Conservation (phyloP, 768 basidiomycete species). For the Rhodotorula kratochvilovae region DNA sequence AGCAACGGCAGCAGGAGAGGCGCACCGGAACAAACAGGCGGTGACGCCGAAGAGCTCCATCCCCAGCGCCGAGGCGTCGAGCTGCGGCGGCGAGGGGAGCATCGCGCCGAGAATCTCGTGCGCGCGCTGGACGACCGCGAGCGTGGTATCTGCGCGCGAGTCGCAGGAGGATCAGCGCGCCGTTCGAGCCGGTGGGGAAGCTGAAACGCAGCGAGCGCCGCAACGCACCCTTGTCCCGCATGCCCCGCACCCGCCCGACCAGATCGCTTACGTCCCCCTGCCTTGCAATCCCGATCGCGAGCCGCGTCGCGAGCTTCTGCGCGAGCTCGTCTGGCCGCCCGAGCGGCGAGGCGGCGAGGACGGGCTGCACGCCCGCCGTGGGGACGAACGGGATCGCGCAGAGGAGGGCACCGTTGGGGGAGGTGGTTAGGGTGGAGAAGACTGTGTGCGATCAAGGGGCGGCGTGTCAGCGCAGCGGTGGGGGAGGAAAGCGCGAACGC, state of each 20-base stretch:
- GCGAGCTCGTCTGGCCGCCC: not conserved
- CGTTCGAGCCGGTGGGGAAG: not conserved
- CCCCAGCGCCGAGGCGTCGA: constrained; percentile 3
- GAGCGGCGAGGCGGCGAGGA: constrained; percentile 3
- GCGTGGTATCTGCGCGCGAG: not conserved
- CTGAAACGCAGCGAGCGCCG: not conserved
- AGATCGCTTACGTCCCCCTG: constrained; percentile 1
- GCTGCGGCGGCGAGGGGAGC: not conserved
- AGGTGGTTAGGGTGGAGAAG: not conserved
- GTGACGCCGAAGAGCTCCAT: constrained; percentile 16
- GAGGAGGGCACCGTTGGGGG: constrained; percentile 9
- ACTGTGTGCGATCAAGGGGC: not conserved
- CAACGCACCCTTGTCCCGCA: not conserved
- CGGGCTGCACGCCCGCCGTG: not conserved
- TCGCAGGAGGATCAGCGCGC: not conserved
- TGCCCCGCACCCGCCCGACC: not conserved
- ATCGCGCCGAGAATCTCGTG: not conserved
- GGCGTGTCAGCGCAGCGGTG: too few species aligned
- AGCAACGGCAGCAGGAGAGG: too few species aligned
- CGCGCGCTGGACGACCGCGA: not conserved
- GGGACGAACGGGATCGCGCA: constrained; percentile 7
- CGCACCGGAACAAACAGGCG: constrained; percentile 1
- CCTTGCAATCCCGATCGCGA: constrained; percentile 1
- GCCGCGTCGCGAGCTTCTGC: not conserved
- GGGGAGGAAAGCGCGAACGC: not conserved